Conservation (phyloP, 148 eudicot species). For the Camellia sinensis region DNA sequence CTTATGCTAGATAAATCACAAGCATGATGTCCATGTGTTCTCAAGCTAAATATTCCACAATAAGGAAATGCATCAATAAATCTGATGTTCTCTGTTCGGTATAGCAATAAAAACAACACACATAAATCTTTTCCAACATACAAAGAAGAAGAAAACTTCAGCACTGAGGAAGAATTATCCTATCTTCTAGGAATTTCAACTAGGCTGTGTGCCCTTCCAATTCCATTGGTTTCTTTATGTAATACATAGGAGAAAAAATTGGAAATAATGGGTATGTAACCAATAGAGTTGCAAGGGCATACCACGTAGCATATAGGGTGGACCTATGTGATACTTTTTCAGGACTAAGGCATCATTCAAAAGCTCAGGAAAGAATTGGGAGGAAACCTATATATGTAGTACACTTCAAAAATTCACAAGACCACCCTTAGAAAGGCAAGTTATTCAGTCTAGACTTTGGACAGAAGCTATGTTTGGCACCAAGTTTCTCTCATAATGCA, state of each 20-base stretch:
- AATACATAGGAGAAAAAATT: too few species aligned
- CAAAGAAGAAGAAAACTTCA: background rate
- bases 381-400: background rate
- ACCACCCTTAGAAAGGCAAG: background rate
- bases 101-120: background rate
- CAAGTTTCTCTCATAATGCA: background rate
- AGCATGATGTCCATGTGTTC: background rate
- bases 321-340: background rate
- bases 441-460: constrained; percentile 4
- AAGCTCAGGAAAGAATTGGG: background rate
- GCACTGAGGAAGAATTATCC: background rate
- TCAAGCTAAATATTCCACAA: background rate
- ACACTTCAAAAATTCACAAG: background rate
- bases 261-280: too few species aligned
- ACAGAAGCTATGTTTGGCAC: background rate
- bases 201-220: too few species aligned
- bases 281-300: too few species aligned
- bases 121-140: background rate
- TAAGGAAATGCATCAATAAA: background rate
- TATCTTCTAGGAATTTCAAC: too few species aligned
- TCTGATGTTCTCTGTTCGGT: background rate
- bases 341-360: background rate
- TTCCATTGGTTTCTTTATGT: too few species aligned
- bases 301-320: too few species aligned
- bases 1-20: background rate